Evolutionary conservation across 805 yeast species (phyloP).

Genomic region (Lipomyces orientalis): DNA sequence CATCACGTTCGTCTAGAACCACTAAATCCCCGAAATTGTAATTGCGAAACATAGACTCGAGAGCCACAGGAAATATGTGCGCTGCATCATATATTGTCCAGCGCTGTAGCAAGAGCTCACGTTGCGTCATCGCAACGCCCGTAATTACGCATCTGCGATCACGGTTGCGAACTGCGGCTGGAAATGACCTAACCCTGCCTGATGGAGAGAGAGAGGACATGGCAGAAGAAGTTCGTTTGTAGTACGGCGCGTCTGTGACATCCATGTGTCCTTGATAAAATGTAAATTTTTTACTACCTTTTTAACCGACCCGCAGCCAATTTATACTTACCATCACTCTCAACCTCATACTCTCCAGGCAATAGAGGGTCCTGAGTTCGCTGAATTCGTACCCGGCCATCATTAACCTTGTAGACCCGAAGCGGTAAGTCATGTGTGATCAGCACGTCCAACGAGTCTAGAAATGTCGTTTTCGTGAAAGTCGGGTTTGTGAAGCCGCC

Average conservation of each 20-base stretch:
- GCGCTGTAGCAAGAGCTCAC: conserved; percentile 7
- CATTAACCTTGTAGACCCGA: conserved; percentile 2
- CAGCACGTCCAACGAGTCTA: conserved; percentile 5
- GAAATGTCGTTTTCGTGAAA: conserved; percentile 7
- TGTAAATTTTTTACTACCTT: conserved; percentile 3
- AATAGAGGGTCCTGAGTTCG: conserved; percentile 7
- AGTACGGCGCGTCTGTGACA: conserved; percentile 3
- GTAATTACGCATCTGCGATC: conserved; percentile 7
- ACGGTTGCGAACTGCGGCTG: conserved; percentile 7
- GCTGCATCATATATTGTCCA: conserved; percentile 4
- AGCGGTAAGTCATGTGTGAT: conserved; percentile 7
- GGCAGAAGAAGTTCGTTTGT: conserved; percentile 6
- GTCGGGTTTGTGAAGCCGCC: conserved; percentile 5
- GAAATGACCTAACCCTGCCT: conserved; percentile 4
- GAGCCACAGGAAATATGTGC: conserved; percentile 6
- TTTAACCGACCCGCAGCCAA: conserved; percentile 3
- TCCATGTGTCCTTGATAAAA: conserved; percentile 4
- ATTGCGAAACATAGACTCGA: conserved; percentile 5
- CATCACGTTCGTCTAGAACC: conserved; percentile 4
- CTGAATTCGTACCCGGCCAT: conserved; percentile 7
- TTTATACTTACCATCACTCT: conserved; percentile 4
- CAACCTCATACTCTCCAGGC: conserved; percentile 6
- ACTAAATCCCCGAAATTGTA: conserved; percentile 1
- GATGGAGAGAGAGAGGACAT: conserved; percentile 4
- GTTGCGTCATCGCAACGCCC: conserved; percentile 2